These are phyloP conservation scores for Dendryphion nanum DNA, from an alignment of 2,329 filamentous ascomycete species.

Conservation along the genomic window DNA sequence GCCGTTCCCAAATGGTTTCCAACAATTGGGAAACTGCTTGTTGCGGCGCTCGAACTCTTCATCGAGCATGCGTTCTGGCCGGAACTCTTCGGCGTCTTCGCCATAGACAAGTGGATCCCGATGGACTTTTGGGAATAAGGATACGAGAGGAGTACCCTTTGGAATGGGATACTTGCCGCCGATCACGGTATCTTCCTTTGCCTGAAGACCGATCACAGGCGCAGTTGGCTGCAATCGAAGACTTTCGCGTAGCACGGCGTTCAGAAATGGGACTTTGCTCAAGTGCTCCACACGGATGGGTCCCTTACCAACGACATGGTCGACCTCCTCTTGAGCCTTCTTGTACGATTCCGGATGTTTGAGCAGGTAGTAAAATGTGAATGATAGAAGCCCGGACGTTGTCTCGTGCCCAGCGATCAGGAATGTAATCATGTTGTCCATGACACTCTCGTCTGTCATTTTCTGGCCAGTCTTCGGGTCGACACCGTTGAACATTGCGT, in stretches of 20 bases:
- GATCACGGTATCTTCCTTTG: constrained; percentile 32
- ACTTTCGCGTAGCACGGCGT: constrained; percentile 55
- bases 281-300: constrained; percentile 51
- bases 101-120: constrained; percentile 45
- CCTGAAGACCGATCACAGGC: constrained; percentile 46
- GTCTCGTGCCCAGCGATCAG: constrained; percentile 54
- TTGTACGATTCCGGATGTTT: constrained; percentile 51
- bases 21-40: constrained; percentile 41
- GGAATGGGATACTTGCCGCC: constrained; percentile 41
- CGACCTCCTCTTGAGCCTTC: constrained; percentile 55
- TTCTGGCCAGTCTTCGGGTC: constrained; percentile 62
- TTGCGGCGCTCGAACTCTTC: constrained; percentile 41
- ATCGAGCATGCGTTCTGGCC: constrained; percentile 49
- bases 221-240: constrained; percentile 56
- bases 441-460: constrained; percentile 59
- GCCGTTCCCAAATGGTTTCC: constrained; percentile 57
- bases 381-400: constrained; percentile 38
- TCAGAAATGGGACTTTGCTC: constrained; percentile 53
- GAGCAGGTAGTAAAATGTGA: constrained; percentile 52
- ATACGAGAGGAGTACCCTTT: constrained; percentile 29
- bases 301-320: constrained; percentile 49
- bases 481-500: constrained; percentile 57
- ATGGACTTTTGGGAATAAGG: constrained; percentile 38
- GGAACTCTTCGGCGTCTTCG: constrained; percentile 45
- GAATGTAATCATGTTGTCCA: constrained; percentile 69